These are phyloP conservation scores for Coemansia sp. DNA, from an alignment of 192 early-diverging fungal genomes.

Conservation along the genomic window DNA sequence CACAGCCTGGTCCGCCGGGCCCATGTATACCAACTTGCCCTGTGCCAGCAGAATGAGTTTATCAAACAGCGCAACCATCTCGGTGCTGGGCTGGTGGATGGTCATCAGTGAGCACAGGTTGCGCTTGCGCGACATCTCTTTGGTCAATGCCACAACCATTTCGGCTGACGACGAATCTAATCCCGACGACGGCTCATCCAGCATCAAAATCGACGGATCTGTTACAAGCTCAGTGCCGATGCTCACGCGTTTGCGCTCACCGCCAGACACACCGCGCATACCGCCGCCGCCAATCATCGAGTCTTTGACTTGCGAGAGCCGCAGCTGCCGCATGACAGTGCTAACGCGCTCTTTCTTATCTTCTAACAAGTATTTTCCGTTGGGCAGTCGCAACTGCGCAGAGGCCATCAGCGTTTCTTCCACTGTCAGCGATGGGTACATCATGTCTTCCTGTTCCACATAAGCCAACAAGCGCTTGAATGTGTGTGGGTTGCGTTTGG, in stretches of 20 bases:
- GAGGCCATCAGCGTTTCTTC: slow-evolving; percentile 68
- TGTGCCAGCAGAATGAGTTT: slow-evolving; percentile 64
- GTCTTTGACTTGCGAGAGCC: slow-evolving; percentile 57
- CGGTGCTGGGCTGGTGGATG: slow-evolving; percentile 82
- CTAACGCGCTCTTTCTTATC: slow-evolving; percentile 61
- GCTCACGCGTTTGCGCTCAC: slow-evolving; percentile 49
- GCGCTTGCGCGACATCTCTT: slow-evolving; percentile 53
- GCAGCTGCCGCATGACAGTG: slow-evolving; percentile 59
- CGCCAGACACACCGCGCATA: slow-evolving; percentile 51
- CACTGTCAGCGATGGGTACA: slow-evolving; percentile 62
- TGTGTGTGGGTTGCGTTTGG: slow-evolving; percentile 16
- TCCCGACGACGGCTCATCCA: slow-evolving; percentile 60
- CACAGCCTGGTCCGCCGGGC: slow-evolving; percentile 31
- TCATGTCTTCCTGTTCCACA: slow-evolving; percentile 52
- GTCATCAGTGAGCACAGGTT: slow-evolving; percentile 74
- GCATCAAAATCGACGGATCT: slow-evolving; percentile 53
- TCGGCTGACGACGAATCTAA: slow-evolving; percentile 63
- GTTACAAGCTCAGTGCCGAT: slow-evolving; percentile 46
- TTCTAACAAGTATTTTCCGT: slow-evolving; percentile 33
- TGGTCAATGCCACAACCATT: slow-evolving; percentile 55
- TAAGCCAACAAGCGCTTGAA: slow-evolving; percentile 41
- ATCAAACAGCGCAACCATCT: slow-evolving; percentile 75
- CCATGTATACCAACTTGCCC: slow-evolving; percentile 61
- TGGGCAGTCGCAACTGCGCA: slow-evolving; percentile 64
- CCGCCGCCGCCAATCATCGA: slow-evolving; percentile 43